Evolutionary conservation across 768 basidiomycete genomes (phyloP).

Genomic region (Calvatia gigantea): DNA sequence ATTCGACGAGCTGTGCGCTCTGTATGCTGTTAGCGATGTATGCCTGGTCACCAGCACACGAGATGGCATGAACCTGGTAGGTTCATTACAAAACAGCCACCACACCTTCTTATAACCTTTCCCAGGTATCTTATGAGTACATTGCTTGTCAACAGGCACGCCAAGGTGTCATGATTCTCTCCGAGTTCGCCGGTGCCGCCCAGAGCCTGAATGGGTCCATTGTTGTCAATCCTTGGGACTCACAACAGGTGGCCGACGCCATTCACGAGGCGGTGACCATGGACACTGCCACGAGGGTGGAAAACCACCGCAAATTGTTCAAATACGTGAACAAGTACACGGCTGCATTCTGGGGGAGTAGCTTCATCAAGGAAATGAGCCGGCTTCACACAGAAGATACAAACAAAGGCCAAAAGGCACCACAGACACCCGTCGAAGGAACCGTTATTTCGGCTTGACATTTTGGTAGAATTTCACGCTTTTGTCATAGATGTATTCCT

Average conservation of each 20-base stretch:
- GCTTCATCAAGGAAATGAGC: constrained; percentile 84
- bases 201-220: constrained; percentile 94
- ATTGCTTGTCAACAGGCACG: constrained; percentile 91
- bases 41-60: constrained; percentile 93
- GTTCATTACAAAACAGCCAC: constrained; percentile 24
- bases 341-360: constrained; percentile 88
- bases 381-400: constrained; percentile 45
- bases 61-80: constrained; percentile 97
- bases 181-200: constrained; percentile 97
- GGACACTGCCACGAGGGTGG: constrained; percentile 75
- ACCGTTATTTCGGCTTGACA: not conserved
- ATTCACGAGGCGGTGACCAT: constrained; percentile 94
- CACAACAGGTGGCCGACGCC: constrained; percentile 97
- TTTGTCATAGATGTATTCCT: constrained; percentile 2
- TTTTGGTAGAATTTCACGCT: not conserved
- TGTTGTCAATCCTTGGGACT: constrained; percentile 99
- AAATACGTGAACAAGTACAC: constrained; percentile 96
- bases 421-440: not conserved
- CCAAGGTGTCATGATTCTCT: constrained; percentile 96
- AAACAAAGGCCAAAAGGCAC: constrained; percentile 14
- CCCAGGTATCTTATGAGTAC: constrained; percentile 96
- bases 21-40: constrained; percentile 95
- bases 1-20: constrained; percentile 95
- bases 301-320: constrained; percentile 94
- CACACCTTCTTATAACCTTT: constrained; percentile 24